Percentiles rank a stretch among this genome's conserved stretches.
Conservation (phyloP, 129 eudicot species). For the Silybum marianum region DNA sequence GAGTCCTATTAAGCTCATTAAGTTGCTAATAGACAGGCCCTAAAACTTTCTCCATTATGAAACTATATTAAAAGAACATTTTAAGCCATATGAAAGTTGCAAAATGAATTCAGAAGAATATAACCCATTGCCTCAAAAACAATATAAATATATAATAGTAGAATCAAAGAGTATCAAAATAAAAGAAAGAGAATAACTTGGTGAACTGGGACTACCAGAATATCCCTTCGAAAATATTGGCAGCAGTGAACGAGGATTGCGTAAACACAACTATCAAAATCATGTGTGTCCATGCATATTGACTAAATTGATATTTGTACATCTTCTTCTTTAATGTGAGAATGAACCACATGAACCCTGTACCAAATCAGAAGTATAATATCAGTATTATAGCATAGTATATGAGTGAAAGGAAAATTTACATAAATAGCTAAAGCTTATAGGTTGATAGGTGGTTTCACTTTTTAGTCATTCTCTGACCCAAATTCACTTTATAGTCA, state of each 20-base stretch:
- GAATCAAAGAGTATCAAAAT: background rate
- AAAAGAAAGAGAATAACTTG: background rate
- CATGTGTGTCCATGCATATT: constrained; percentile 75
- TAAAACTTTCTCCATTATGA: no score
- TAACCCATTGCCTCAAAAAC: background rate
- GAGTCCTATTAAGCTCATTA: no score
- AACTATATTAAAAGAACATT: no score
- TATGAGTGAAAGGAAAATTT: no score
- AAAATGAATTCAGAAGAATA: background rate
- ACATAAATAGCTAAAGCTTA: no score
- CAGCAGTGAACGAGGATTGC: constrained; percentile 66
- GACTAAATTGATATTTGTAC: constrained; percentile 71
- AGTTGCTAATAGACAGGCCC: no score
- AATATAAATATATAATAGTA: background rate
- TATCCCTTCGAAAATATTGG: constrained; percentile 67
- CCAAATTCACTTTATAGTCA: no score
- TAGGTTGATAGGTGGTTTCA: no score
- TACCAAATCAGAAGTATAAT: background rate
- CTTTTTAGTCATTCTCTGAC: no score
- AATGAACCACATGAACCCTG: constrained; percentile 72
- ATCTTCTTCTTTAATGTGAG: constrained; percentile 62
- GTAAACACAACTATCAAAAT: constrained; percentile 65
- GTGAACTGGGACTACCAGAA: constrained; percentile 47
- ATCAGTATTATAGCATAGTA: background rate
- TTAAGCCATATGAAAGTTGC: background rate